These are phyloP conservation scores for Aspergillus wentii DNA, from an alignment of 495 filamentous ascomycete species.

Conservation along the genomic window DNA sequence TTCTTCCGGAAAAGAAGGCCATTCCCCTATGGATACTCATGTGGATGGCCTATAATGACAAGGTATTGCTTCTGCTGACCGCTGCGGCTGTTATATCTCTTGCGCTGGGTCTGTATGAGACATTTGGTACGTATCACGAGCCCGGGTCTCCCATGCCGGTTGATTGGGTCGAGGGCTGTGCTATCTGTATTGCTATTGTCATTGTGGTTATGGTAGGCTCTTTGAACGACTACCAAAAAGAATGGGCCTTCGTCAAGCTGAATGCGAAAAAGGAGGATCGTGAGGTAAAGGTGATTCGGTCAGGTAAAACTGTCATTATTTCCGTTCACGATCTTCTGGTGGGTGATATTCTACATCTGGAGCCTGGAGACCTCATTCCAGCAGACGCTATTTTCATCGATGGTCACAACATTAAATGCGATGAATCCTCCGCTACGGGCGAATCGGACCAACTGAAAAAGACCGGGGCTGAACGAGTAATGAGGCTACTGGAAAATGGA, in stretches of 20 bases:
- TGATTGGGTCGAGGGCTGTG: slow-evolving; percentile 68
- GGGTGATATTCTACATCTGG: slow-evolving; percentile 70
- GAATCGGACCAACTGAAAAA: slow-evolving; percentile 62
- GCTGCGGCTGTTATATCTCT: slow-evolving; percentile 69
- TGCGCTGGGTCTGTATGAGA: slow-evolving; percentile 60
- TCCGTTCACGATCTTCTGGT: slow-evolving; percentile 69
- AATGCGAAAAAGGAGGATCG: slow-evolving; percentile 59
- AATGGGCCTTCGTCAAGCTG: slow-evolving; percentile 53
- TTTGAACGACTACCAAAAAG: slow-evolving; percentile 64
- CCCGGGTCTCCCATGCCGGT: slow-evolving; percentile 27
- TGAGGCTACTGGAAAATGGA: slow-evolving; percentile 46
- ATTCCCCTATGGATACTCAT: slow-evolving; percentile 35
- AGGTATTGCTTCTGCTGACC: slow-evolving; percentile 65
- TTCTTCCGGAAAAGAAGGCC: slow-evolving; percentile 7
- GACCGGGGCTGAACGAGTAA: slow-evolving; percentile 64
- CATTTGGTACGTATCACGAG: slow-evolving; percentile 31
- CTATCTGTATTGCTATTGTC: slow-evolving; percentile 63
- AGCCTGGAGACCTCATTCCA: slow-evolving; percentile 73
- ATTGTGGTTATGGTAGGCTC: slow-evolving; percentile 61
- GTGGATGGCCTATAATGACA: slow-evolving; percentile 71
- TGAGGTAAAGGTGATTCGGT: slow-evolving; percentile 61
- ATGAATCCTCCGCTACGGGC: slow-evolving; percentile 69
- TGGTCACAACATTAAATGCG: slow-evolving; percentile 61
- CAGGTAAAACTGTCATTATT: slow-evolving; percentile 60
- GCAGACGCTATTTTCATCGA: slow-evolving; percentile 66